phyloP scores from a whole-genome alignment of 257 asterid genomes.

The Penstemon davidsonii region DNA sequence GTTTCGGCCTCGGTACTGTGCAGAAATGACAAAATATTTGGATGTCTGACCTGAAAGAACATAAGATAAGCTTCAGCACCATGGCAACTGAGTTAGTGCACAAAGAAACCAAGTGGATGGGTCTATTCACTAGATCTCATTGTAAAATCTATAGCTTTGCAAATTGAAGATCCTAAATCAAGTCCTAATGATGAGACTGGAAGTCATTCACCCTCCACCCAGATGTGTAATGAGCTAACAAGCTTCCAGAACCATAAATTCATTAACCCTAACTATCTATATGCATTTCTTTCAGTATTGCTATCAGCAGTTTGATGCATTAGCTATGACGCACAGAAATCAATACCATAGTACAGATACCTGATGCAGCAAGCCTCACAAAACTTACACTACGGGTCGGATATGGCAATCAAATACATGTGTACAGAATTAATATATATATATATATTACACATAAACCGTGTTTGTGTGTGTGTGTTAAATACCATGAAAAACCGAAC shows the following conservation, averaged over 20 bases:
- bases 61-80: conserved; percentile 31
- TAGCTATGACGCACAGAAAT: background rate
- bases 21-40: conserved; percentile 91
- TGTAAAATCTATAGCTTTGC: background rate
- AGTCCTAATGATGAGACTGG: conserved; percentile 12
- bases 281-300: background rate
- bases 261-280: background rate
- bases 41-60: conserved; percentile 92
- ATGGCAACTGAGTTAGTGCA: conserved; percentile 18
- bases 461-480: too few relatives aligned
- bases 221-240: conserved; percentile 1
- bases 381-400: background rate
- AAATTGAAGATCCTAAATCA: conserved; percentile 22
- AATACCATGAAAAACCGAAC: too few relatives aligned
- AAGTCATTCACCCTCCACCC: conserved; percentile 13
- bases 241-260: background rate
- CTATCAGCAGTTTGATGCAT: too few relatives aligned
- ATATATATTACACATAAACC: too few relatives aligned
- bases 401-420: background rate
- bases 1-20: conserved; percentile 94
- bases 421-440: background rate
- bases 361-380: background rate
- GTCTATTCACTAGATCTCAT: conserved; percentile 9
- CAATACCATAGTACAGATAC: background rate
- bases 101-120: conserved; percentile 15